phyloP scores from a whole-genome alignment of 1,284 basidiomycete species.

The Leccinum variabile region DNA sequence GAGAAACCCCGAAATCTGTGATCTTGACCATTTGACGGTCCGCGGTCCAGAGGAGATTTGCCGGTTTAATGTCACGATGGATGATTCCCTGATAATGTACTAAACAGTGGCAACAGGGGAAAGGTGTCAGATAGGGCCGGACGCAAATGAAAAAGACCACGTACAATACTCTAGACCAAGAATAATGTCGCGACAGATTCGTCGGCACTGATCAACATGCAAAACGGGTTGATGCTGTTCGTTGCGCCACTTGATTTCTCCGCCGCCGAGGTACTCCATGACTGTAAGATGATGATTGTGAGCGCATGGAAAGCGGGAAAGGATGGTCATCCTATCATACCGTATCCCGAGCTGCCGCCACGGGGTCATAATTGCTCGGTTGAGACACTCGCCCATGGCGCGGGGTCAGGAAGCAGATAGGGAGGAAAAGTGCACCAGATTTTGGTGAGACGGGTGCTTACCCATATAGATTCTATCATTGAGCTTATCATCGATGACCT shows the following conservation, averaged over 20 bases:
- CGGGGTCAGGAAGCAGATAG: constrained; percentile 26
- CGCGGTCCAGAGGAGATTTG: constrained; percentile 89
- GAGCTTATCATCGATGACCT: constrained; percentile 94
- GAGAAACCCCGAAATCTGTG: constrained; percentile 95
- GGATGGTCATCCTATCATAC: constrained; percentile 31
- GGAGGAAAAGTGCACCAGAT: constrained; percentile 16
- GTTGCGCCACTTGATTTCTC: constrained; percentile 89
- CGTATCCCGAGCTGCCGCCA: constrained; percentile 33
- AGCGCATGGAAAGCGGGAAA: constrained; percentile 15
- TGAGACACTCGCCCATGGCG: constrained; percentile 21
- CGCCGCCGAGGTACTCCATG: constrained; percentile 94
- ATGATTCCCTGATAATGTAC: constrained; percentile 98
- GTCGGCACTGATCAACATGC: constrained; percentile 79
- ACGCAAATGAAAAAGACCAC: constrained; percentile 36
- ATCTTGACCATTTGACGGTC: constrained; percentile 91
- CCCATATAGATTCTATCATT: constrained; percentile 93
- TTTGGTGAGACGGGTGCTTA: constrained; percentile 42
- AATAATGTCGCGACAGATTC: constrained; percentile 90
- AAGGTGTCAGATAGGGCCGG: constrained; percentile 7
- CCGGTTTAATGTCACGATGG: constrained; percentile 99
- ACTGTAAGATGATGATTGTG: constrained; percentile 49
- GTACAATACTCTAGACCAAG: constrained; percentile 91
- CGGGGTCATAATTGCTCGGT: constrained; percentile 35
- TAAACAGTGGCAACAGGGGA: constrained; percentile 33
- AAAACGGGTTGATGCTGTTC: constrained; percentile 68